Evolutionary conservation across 1,284 basidiomycete genomes (phyloP), one percentile per base, ranked within the genome.

Genomic region (Mycena citricolor): DNA sequence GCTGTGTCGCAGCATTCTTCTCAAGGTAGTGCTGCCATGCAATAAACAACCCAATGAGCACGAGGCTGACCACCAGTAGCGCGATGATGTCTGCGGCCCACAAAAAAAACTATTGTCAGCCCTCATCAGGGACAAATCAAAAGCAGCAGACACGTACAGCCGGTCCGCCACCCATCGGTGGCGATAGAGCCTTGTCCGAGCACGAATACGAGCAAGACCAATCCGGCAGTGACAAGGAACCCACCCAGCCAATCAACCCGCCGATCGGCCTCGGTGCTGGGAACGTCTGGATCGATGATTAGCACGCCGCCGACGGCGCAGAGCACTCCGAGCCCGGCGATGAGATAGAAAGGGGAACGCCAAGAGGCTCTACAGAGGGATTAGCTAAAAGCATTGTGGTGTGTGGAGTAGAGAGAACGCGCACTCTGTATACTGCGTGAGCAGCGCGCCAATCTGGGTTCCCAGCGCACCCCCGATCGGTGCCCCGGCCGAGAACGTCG

Each of bases 161-260:
- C 67, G 0, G 86, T 90, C 38, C 62, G 69, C 89, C 90, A 94
- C n/a, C 81, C 76, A 10, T 82, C 52, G 0, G 82, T 74, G 0
- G 86, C 88, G 8, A 76, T 66, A 32, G 79, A 76, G 1, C 86
- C 90, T 57, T 90, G 81, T 33, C 83, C 82, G 1, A 95, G 74
- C 1, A 83, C 80, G 57, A 94, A 94, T 10, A 88, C 76, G 51
- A 95, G 72, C 2, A 94, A 69, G 0, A 89, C 81, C 11, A 94
- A 69, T 0, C 88, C 91, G 0, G 72, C 61, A 0, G 89, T 92
- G 33, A 90, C 73, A 23, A 94, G 64, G 14, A 79, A 66, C 0
- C 86, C 86, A 4, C 93, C 92, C 16, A 90, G 57, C 87, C 89
- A 94, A 59, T 97, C 92, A 0, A 95, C 71, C 0, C 86, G 72